These are phyloP conservation scores for Musa beccarii DNA, from an alignment of 176 grass and related monocot genomes.

Conservation along the genomic window DNA sequence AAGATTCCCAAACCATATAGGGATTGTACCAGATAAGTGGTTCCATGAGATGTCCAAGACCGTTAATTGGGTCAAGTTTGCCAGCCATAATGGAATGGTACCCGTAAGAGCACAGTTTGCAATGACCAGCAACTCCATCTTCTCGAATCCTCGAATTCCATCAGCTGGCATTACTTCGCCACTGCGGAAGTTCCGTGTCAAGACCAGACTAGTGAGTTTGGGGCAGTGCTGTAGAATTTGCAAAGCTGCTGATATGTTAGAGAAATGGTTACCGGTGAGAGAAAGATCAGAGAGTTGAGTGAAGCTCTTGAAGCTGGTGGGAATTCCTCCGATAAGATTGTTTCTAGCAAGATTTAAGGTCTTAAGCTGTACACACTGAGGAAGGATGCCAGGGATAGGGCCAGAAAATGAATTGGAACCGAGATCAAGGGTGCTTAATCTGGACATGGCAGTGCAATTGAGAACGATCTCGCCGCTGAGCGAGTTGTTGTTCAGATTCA, in stretches of 20 bases:
- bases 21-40: conserved; percentile 2
- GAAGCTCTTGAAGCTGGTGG: background rate
- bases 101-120: conserved; percentile 6
- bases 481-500: conserved; percentile 71
- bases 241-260: conserved; percentile 2
- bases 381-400: background rate
- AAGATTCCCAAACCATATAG: background rate
- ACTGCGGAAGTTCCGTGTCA: conserved; percentile 1
- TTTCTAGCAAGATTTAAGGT: conserved; percentile 3
- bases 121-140: background rate
- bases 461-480: conserved; percentile 41
- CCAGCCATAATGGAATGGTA: conserved; percentile 1
- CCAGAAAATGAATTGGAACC: background rate
- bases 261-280: background rate
- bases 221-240: background rate
- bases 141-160: conserved; percentile 2
- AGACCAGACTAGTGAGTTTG: background rate
- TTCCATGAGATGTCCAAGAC: conserved; percentile 12
- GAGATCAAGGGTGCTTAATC: background rate
- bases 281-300: background rate
- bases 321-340: background rate
- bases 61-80: background rate
- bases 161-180: background rate
- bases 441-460: conserved; percentile 23
- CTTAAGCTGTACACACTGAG: background rate